Evolutionary conservation across 2,329 filamentous ascomycete genomes (phyloP), one percentile per base, ranked within the genome.

Genomic region (Sporothrix schenckii): DNA sequence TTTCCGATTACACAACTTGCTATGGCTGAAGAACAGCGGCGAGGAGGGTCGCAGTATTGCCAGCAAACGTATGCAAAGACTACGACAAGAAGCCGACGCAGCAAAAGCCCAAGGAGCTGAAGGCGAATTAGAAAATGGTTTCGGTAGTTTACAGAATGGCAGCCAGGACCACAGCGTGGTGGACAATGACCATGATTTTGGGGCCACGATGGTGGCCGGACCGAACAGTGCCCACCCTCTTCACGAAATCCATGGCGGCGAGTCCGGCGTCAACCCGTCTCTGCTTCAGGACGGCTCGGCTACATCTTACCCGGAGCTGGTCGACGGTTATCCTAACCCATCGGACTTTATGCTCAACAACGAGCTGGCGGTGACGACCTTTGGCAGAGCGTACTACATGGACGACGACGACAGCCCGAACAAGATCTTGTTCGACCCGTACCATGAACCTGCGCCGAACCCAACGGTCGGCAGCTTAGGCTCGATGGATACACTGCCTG

Each of bases 1-100:
- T 77, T 97, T 97, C 79, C 89, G 92, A 34, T 85, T 92, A 53
- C 94, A 96, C 68, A 99, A 99, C 78, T 83, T 97, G 34, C 87
- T 86, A 54, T 97, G 93, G 93, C 82, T 98, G 63, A 87, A 87
- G 76, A 85, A 83, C 13, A 80, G 81, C 19, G 87, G 86, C 16
- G 87, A 88, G 70, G 85, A 87, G 72, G 83, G 84, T 70, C 84
- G 87, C 30, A 87, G 83, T 75, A 84, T 85, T 63, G 82, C 87
- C 72, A 87, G 84, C 75, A 85, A 83, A 70, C 82, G 86, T 16
- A 88, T 88, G 84, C 84, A 86, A 77, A 79, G 82, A 21, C 76
- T 88, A n/a, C 80, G 83, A 69, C 81, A 87, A 71, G 82, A 87
- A 72, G 87, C 87, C 3, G 84, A 87, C 41, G 84, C 82, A 21